Conservation (phyloP, 345 rosid species). For the Linum usitatissimum region DNA sequence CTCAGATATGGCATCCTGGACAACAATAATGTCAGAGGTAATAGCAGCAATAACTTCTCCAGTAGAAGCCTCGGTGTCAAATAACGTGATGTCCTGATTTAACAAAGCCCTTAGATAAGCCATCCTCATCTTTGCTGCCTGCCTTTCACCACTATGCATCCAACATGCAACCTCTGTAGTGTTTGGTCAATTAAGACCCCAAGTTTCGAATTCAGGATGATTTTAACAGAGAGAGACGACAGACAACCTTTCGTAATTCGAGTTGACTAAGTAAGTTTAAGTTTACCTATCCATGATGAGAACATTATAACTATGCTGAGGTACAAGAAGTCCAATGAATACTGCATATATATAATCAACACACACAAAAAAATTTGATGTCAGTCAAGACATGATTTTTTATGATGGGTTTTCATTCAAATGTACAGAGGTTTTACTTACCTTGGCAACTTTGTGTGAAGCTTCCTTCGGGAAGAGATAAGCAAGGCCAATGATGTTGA, state of each 20-base stretch:
- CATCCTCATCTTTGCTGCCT: constrained; percentile 90
- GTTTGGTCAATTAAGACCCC: not conserved
- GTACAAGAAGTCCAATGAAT: constrained; percentile 90
- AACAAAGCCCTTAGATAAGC: constrained; percentile 77
- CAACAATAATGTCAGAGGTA: constrained; percentile 74
- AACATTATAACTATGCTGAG: constrained; percentile 79
- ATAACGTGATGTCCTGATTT: constrained; percentile 80
- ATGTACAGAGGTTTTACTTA: constrained; percentile 5
- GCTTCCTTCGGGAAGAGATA: constrained; percentile 67
- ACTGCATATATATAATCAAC: constrained; percentile 41
- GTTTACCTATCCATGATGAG: constrained; percentile 79
- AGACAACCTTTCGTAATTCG: not conserved
- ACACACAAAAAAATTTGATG: no score
- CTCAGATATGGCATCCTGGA: constrained; percentile 96
- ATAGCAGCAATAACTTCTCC: constrained; percentile 88
- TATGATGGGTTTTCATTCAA: not conserved
- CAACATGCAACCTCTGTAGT: constrained; percentile 93
- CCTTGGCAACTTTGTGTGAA: constrained; percentile 87
- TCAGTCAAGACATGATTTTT: not conserved
- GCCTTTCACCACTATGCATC: constrained; percentile 97
- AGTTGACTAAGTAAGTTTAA: not conserved
- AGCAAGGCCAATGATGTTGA: constrained; percentile 67
- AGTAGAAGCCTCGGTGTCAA: constrained; percentile 83
- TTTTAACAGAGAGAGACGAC: not conserved
- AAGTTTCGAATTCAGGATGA: not conserved